Percentiles rank a stretch among this genome's conserved stretches.
Conservation (phyloP, 768 basidiomycete genomes). For the Kwoniella sp. region DNA sequence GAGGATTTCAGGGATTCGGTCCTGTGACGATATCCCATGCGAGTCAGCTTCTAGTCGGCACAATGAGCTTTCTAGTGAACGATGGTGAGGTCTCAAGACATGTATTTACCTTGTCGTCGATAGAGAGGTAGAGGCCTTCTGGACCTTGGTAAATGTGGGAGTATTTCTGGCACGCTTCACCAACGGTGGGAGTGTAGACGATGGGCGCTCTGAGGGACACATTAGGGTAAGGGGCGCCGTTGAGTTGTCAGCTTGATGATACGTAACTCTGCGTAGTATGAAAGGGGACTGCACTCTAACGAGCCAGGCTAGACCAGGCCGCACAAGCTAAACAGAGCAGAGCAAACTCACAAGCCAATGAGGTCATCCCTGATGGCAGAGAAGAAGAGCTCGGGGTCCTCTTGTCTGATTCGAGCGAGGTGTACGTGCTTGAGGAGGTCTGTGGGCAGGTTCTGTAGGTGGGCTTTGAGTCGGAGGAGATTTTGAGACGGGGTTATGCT, state of each 20-base stretch:
- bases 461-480: conserved; percentile 42
- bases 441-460: conserved; percentile 41
- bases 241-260: neutral
- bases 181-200: conserved; percentile 90
- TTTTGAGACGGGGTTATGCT: conserved; percentile 31
- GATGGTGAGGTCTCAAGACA: conserved; percentile 59
- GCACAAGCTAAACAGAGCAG: too few relatives aligned
- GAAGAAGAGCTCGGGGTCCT: conserved; percentile 77
- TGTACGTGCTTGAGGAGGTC: conserved; percentile 83
- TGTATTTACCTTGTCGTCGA: conserved; percentile 83
- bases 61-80: neutral
- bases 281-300: neutral
- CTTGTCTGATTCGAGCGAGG: conserved; percentile 71
- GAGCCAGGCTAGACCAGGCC: too few relatives aligned
- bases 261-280: neutral
- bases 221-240: too few relatives aligned
- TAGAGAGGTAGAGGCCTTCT: conserved; percentile 64
- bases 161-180: conserved; percentile 84
- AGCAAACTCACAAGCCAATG: conserved; percentile 60
- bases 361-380: conserved; percentile 71
- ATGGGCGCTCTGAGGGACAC: conserved; percentile 65
- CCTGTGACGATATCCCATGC: conserved; percentile 22
- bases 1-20: conserved; percentile 40
- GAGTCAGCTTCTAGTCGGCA: conserved; percentile 4
- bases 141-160: conserved; percentile 69